Percentiles rank a stretch among this genome's conserved stretches.
phyloP scores from a whole-genome alignment of 225 moss, liverwort and hornwort species.

The Physcomitrellopsis africana region DNA sequence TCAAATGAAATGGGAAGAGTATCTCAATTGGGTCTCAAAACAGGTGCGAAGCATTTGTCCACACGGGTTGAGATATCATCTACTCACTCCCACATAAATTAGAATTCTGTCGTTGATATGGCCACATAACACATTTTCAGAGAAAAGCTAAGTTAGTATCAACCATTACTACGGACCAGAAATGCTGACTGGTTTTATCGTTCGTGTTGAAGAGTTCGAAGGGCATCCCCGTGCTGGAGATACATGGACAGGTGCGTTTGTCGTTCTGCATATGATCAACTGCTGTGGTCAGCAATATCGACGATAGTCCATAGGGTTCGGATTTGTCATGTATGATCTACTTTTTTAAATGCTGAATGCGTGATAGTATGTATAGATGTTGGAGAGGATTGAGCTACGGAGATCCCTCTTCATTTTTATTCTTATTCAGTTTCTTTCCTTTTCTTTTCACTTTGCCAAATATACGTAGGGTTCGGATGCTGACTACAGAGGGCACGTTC shows the following conservation, averaged over 20 bases:
- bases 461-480: slow-evolving; percentile 83
- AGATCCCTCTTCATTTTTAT: background rate
- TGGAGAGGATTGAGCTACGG: slow-evolving; percentile 16
- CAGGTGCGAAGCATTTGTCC: slow-evolving; percentile 55
- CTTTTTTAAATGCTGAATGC: background rate
- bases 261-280: slow-evolving; percentile 24
- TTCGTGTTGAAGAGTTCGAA: slow-evolving; percentile 69
- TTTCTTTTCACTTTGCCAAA: slow-evolving; percentile 3
- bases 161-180: slow-evolving; percentile 10
- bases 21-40: slow-evolving; percentile 93
- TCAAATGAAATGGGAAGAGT: slow-evolving; percentile 88
- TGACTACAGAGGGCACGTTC: slow-evolving; percentile 89
- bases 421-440: too few relatives aligned
- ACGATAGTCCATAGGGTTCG: background rate
- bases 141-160: slow-evolving; percentile 16
- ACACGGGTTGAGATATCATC: background rate
- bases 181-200: slow-evolving; percentile 31
- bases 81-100: slow-evolving; percentile 5
- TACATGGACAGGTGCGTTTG: slow-evolving; percentile 89
- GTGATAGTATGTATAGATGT: slow-evolving; percentile 6
- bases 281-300: slow-evolving; percentile 2
- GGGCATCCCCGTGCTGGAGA: slow-evolving; percentile 90
- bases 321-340: background rate
- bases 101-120: slow-evolving; percentile 19
- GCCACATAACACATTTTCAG: background rate